phyloP scores from a whole-genome alignment of 768 basidiomycete genomes.

The Lanmaoa pseudosensibilis region DNA sequence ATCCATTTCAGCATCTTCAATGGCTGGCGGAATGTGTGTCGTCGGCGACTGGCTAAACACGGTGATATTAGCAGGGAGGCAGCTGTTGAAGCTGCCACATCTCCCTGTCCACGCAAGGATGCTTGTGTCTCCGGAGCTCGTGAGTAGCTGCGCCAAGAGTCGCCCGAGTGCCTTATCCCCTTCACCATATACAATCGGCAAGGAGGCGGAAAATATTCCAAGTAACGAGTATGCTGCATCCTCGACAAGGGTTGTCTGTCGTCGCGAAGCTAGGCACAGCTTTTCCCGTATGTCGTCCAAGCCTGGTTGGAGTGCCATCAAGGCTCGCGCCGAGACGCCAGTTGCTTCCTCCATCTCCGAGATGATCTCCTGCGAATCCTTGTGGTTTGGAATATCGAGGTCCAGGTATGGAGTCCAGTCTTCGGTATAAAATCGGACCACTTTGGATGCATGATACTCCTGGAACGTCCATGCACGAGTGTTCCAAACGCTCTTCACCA shows the following conservation, averaged over 20 bases:
- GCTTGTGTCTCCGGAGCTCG: slow-evolving; percentile 2
- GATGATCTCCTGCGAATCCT: slow-evolving; percentile 2
- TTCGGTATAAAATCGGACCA: slow-evolving; percentile 8
- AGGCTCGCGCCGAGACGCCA: neutral
- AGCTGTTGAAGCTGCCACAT: slow-evolving; percentile 10
- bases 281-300: slow-evolving; percentile 9
- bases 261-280: slow-evolving; percentile 9
- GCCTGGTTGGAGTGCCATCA: slow-evolving; percentile 6
- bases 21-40: neutral
- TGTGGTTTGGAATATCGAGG: slow-evolving; percentile 1
- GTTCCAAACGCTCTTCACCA: slow-evolving; percentile 7
- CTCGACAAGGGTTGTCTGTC: slow-evolving; percentile 5
- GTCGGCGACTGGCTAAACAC: neutral
- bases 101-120: slow-evolving; percentile 12
- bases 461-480: slow-evolving; percentile 7
- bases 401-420: neutral
- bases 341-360: slow-evolving; percentile 11
- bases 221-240: slow-evolving; percentile 15
- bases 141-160: slow-evolving; percentile 5
- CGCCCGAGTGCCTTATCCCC: slow-evolving; percentile 5
- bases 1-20: neutral
- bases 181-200: slow-evolving; percentile 12
- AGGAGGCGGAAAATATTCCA: slow-evolving; percentile 2
- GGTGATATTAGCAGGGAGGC: neutral
- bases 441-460: slow-evolving; percentile 6